These are phyloP conservation scores for Daldinia decipiens DNA, from an alignment of 495 filamentous ascomycete genomes.

Conservation along the genomic window DNA sequence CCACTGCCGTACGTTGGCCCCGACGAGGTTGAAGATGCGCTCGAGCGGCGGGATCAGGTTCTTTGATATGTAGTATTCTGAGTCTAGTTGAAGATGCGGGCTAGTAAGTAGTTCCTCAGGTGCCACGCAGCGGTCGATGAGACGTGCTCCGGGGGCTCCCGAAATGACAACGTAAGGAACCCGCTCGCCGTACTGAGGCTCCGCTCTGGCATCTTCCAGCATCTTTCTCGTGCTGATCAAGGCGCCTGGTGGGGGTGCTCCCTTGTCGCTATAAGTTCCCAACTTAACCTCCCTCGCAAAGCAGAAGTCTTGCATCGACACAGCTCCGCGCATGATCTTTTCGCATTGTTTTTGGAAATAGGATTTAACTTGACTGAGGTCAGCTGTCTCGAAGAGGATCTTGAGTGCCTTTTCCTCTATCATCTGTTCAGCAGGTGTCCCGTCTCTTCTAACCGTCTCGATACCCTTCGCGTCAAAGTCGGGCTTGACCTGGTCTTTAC, in stretches of 20 bases:
- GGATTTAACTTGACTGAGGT: slow-evolving; percentile 87
- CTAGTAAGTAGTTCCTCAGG: slow-evolving; percentile 84
- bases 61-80: slow-evolving; percentile 96
- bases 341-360: slow-evolving; percentile 92
- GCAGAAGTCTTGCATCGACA: slow-evolving; percentile 95
- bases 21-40: slow-evolving; percentile 96
- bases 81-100: slow-evolving; percentile 83
- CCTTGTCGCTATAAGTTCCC: slow-evolving; percentile 84
- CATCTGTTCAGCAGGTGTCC: slow-evolving; percentile 94
- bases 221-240: slow-evolving; percentile 86
- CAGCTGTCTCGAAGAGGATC: slow-evolving; percentile 86
- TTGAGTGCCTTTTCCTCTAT: slow-evolving; percentile 93
- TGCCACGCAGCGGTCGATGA: slow-evolving; percentile 90
- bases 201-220: slow-evolving; percentile 82
- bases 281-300: slow-evolving; percentile 92
- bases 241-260: slow-evolving; percentile 83
- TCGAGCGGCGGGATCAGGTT: slow-evolving; percentile 95
- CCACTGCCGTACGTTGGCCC: slow-evolving; percentile 90
- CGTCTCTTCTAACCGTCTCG: slow-evolving; percentile 94
- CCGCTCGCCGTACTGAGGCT: slow-evolving; percentile 95
- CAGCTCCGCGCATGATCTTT: slow-evolving; percentile 89
- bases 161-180: slow-evolving; percentile 93
- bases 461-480: slow-evolving; percentile 99
- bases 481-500: slow-evolving; percentile 76
- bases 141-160: slow-evolving; percentile 83